Evolutionary conservation across 306 rosid species (phyloP).

Genomic region (Cucurbita pepo): DNA sequence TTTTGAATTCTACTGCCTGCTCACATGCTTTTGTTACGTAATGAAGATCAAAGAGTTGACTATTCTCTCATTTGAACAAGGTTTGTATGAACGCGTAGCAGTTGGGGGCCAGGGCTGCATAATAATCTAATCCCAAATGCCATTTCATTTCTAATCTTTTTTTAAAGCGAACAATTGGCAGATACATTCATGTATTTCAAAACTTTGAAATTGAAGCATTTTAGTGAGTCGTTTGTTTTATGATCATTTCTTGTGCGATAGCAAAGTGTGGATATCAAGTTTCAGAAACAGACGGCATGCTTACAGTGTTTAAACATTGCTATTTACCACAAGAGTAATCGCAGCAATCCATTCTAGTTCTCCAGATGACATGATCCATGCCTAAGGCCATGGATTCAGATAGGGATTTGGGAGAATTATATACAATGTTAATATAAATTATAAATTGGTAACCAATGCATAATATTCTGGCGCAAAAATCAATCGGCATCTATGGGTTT

Average conservation of each 20-base stretch:
- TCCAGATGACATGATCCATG: no score
- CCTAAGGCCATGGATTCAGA: background rate
- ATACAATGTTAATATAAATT: background rate
- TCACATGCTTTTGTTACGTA: background rate
- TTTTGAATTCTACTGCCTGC: background rate
- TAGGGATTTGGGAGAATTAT: background rate
- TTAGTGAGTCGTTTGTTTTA: background rate
- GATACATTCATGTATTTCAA: background rate
- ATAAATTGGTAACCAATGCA: background rate
- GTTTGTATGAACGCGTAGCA: background rate
- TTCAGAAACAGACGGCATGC: background rate
- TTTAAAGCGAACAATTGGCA: background rate
- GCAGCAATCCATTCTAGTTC: background rate
- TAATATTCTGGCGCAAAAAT: background rate
- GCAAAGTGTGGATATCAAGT: background rate
- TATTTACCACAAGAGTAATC: background rate
- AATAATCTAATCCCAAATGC: background rate
- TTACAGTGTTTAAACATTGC: background rate
- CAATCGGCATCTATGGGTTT: constrained; percentile 1
- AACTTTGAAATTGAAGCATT: background rate
- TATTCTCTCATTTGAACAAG: background rate
- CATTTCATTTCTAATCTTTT: background rate
- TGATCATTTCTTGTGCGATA: background rate
- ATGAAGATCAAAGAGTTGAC: background rate
- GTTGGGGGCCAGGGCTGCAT: background rate